Evolutionary conservation across 495 filamentous ascomycete genomes (phyloP).

Genomic region (Tuber aestivum): DNA sequence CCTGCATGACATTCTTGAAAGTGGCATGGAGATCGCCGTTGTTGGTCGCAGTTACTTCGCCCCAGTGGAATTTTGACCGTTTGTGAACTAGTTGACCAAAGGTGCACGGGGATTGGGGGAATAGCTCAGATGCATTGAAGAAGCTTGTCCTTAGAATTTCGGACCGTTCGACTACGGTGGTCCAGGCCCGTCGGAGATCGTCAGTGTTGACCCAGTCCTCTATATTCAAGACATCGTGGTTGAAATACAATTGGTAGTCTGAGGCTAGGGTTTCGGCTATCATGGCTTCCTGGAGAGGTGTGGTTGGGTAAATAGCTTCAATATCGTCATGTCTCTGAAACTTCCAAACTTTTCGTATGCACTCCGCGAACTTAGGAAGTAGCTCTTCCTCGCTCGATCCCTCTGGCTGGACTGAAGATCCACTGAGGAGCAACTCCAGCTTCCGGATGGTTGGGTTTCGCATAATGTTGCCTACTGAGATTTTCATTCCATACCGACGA

Average conservation of each 20-base stretch:
- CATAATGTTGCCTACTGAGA: constrained; percentile 65
- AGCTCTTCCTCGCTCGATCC: constrained; percentile 7
- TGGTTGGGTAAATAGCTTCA: constrained; percentile 56
- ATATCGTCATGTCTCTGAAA: constrained; percentile 44
- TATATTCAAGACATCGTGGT: constrained; percentile 63
- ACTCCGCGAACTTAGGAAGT: constrained; percentile 42
- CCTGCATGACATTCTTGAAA: constrained; percentile 38
- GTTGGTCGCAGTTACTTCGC: constrained; percentile 20
- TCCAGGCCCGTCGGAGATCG: constrained; percentile 57
- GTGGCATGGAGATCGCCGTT: constrained; percentile 28
- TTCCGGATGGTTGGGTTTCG: constrained; percentile 58
- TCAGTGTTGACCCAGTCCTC: constrained; percentile 48
- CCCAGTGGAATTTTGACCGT: constrained; percentile 22
- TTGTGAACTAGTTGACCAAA: constrained; percentile 62
- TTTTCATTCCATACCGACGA: constrained; percentile 52
- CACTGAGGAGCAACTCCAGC: constrained; percentile 45
- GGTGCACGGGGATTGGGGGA: constrained; percentile 44
- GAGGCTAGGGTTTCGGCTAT: constrained; percentile 67
- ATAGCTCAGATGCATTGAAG: constrained; percentile 52
- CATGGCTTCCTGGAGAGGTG: constrained; percentile 78
- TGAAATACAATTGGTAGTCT: constrained; percentile 66
- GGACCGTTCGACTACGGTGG: constrained; percentile 51
- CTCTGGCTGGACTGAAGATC: neutral
- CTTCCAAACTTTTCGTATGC: constrained; percentile 44
- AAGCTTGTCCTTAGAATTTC: constrained; percentile 75